A percentile compares a stretch with the other conserved stretches of the same genome.
Conservation (phyloP, 2,329 filamentous ascomycete species). For the Alternaria triticimaculans region DNA sequence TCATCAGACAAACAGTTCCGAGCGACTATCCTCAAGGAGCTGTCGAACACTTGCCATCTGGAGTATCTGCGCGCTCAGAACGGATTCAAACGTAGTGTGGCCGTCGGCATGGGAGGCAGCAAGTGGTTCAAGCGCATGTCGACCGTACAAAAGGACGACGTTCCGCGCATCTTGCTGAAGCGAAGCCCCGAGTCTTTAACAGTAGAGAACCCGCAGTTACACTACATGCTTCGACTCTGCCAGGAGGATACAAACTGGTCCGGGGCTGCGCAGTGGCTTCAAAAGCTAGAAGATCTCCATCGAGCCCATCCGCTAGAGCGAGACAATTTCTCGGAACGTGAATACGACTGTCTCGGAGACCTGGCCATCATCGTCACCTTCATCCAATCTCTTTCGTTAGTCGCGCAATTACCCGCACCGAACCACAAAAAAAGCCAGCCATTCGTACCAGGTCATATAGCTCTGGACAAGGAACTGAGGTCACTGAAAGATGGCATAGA, state of each 20-base stretch:
- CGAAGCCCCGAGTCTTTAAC: slow-evolving; percentile 51
- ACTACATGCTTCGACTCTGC: slow-evolving; percentile 56
- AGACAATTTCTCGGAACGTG: slow-evolving; percentile 44
- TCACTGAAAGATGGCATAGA: slow-evolving; percentile 35
- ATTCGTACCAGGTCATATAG: slow-evolving; percentile 45
- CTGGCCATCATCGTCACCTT: slow-evolving; percentile 51
- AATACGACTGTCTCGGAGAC: slow-evolving; percentile 46
- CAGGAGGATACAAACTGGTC: slow-evolving; percentile 45
- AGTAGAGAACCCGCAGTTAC: slow-evolving; percentile 46
- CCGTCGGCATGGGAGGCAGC: slow-evolving; percentile 39
- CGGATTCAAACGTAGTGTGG: slow-evolving; percentile 52
- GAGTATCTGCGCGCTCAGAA: slow-evolving; percentile 52
- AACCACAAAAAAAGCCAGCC: slow-evolving; percentile 50
- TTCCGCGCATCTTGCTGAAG: slow-evolving; percentile 51
- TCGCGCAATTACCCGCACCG: slow-evolving; percentile 46
- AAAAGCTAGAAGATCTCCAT: slow-evolving; percentile 52
- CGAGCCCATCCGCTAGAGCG: slow-evolving; percentile 40
- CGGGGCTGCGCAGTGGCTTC: slow-evolving; percentile 51
- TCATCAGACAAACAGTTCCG: slow-evolving; percentile 38
- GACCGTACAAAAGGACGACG: slow-evolving; percentile 36
- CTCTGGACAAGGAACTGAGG: slow-evolving; percentile 51
- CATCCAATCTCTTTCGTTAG: slow-evolving; percentile 48
- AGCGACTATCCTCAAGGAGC: slow-evolving; percentile 53
- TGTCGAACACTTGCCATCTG: slow-evolving; percentile 54
- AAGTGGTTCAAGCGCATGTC: slow-evolving; percentile 52